Evolutionary conservation across 208 protist genomes (phyloP).

Genomic region (Angomonas deanei): DNA sequence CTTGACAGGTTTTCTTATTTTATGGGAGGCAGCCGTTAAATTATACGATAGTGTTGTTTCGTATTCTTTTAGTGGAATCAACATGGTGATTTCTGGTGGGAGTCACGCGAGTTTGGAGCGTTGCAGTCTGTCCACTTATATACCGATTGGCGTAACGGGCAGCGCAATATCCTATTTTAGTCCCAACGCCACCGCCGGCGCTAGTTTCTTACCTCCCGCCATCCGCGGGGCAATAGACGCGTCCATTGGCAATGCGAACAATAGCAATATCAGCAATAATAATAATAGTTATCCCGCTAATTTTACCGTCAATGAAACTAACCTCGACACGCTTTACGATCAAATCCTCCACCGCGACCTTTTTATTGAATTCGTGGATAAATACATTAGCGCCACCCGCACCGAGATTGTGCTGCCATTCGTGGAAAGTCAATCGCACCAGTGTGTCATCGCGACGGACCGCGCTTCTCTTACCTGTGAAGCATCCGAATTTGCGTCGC

Average conservation of each 20-base stretch:
- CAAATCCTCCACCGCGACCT: neutral
- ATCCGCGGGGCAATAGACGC: neutral
- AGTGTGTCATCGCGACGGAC: neutral
- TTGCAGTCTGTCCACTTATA: neutral
- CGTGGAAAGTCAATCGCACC: neutral
- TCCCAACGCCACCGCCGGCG: neutral
- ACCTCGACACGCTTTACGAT: neutral
- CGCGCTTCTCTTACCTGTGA: neutral
- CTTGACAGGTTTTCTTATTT: neutral
- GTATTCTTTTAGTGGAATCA: constrained; percentile 3
- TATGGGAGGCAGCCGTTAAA: neutral
- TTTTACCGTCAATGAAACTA: neutral
- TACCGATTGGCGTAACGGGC: neutral
- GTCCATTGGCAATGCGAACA: neutral
- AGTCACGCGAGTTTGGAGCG: neutral
- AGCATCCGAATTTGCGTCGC: neutral
- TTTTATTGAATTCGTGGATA: constrained; percentile 3
- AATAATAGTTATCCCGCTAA: neutral
- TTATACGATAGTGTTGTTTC: neutral
- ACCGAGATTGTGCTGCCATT: neutral
- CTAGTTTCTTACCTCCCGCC: neutral
- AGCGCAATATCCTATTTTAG: too few relatives aligned
- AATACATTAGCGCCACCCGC: neutral
- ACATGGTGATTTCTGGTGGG: neutral
- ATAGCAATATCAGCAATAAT: constrained; percentile 4